phyloP scores from a whole-genome alignment of 345 rosid genomes.

The Euphorbia pulcherrima region DNA sequence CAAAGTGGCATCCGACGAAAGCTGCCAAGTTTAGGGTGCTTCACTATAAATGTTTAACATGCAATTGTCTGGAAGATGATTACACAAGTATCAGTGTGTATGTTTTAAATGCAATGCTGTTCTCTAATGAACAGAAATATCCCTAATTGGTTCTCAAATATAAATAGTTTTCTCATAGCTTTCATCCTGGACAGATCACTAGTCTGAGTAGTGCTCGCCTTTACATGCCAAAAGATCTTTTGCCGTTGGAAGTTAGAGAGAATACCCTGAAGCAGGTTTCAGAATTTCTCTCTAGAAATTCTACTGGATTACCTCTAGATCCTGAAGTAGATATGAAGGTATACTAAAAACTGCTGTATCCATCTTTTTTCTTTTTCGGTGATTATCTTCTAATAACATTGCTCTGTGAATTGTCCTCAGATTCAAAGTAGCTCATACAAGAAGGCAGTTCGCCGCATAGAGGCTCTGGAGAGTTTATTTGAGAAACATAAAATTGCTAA shows the following conservation, averaged over 20 bases:
- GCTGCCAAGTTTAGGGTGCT: neutral
- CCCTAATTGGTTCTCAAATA: neutral
- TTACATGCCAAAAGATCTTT: conserved; percentile 71
- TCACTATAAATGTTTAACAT: neutral
- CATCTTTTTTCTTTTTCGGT: neutral
- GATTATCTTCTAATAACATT: neutral
- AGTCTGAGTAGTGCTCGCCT: conserved; percentile 74
- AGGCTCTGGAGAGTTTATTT: conserved; percentile 81
- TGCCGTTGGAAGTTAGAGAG: conserved; percentile 80
- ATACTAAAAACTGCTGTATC: neutral
- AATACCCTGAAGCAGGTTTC: conserved; percentile 76
- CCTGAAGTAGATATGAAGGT: conserved; percentile 92
- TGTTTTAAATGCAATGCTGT: neutral
- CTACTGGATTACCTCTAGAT: conserved; percentile 73
- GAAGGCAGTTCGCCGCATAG: conserved; percentile 71
- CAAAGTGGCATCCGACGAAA: too few relatives aligned
- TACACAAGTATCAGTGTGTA: neutral
- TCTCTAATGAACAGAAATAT: neutral
- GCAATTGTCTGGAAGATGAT: conserved; percentile 1
- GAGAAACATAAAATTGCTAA: conserved; percentile 81
- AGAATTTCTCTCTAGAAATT: conserved; percentile 74
- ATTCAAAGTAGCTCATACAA: conserved; percentile 70
- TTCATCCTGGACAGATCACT: conserved; percentile 50
- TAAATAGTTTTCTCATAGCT: conserved; percentile 20
- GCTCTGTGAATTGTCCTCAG: conserved; percentile 34